Evolutionary conservation across 345 rosid species (phyloP).

Genomic region (Melaleuca quinquenervia): DNA sequence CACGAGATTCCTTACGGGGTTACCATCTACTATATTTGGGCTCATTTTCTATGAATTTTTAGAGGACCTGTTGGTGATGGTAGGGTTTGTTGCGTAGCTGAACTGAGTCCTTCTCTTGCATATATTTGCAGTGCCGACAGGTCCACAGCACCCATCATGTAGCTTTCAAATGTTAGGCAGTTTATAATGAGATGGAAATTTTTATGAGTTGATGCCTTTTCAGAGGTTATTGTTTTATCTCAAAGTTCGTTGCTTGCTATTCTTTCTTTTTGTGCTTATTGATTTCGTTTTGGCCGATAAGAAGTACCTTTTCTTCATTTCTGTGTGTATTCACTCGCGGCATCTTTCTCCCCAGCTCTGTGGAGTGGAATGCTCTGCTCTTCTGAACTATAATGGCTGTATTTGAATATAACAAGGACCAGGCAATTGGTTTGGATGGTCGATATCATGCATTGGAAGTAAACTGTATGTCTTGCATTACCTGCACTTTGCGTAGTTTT

Average conservation of each 20-base stretch:
- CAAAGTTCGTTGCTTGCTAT: not conserved
- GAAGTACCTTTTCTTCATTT: not conserved
- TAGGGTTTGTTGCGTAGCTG: not conserved
- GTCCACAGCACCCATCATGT: not conserved
- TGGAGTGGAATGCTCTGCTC: not conserved
- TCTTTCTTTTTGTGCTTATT: not conserved
- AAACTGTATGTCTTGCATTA: not conserved
- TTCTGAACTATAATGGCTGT: not conserved
- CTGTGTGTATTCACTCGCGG: not conserved
- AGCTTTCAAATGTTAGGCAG: not conserved
- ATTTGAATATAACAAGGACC: not conserved
- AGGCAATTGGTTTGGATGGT: not conserved
- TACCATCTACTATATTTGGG: not conserved
- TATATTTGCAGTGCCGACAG: not conserved
- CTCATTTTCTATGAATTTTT: not conserved
- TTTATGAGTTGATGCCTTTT: not conserved
- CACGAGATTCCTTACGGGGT: not conserved
- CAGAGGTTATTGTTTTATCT: not conserved
- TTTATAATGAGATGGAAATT: not conserved
- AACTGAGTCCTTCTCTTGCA: not conserved
- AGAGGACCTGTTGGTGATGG: not conserved
- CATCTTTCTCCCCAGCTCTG: not conserved
- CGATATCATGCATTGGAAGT: not conserved
- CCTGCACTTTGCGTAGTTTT: not conserved
- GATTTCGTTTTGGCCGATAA: not conserved